Percentiles rank a stretch among this genome's conserved stretches.
These are phyloP conservation scores for Penicillium digitatum DNA, from an alignment of 2,329 filamentous ascomycete species.

Conservation along the genomic window DNA sequence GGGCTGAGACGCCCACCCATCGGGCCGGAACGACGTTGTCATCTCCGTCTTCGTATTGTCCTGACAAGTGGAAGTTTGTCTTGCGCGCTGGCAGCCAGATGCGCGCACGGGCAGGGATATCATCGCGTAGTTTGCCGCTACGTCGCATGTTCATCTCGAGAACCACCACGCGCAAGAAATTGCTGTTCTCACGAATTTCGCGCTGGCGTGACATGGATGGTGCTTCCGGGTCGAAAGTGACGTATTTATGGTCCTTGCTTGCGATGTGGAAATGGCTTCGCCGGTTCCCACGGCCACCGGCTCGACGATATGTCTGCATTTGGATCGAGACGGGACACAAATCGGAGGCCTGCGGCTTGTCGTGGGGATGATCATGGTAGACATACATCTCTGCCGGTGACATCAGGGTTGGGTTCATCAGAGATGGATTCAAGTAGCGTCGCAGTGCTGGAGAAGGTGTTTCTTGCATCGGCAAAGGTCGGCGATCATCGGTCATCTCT, in stretches of 20 bases:
- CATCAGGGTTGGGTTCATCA: constrained; percentile 42
- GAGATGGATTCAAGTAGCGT: constrained; percentile 58
- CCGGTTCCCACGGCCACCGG: constrained; percentile 28
- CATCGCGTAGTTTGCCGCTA: constrained; percentile 57
- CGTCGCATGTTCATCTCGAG: constrained; percentile 67
- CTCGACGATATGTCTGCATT: constrained; percentile 56
- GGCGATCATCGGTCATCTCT: constrained; percentile 57
- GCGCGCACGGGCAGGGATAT: constrained; percentile 52
- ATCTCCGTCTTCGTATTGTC: constrained; percentile 23
- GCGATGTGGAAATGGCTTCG: constrained; percentile 38
- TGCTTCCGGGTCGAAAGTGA: constrained; percentile 32
- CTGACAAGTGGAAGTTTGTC: constrained; percentile 19
- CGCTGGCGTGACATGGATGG: constrained; percentile 52
- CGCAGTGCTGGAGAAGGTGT: constrained; percentile 55
- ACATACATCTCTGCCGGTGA: constrained; percentile 46
- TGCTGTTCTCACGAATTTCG: constrained; percentile 61
- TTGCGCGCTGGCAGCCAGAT: constrained; percentile 59
- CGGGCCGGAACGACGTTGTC: constrained; percentile 21
- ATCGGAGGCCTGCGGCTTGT: constrained; percentile 25
- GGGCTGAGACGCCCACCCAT: constrained; percentile 23
- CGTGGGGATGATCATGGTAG: constrained; percentile 41
- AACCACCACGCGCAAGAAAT: constrained; percentile 62
- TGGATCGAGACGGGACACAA: constrained; percentile 55
- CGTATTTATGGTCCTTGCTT: constrained; percentile 36
- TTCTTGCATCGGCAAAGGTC: constrained; percentile 52